A percentile compares a stretch with the other conserved stretches of the same genome.
phyloP scores from a whole-genome alignment of 2,329 filamentous ascomycete species.

The Pseudogymnoascus sp. region DNA sequence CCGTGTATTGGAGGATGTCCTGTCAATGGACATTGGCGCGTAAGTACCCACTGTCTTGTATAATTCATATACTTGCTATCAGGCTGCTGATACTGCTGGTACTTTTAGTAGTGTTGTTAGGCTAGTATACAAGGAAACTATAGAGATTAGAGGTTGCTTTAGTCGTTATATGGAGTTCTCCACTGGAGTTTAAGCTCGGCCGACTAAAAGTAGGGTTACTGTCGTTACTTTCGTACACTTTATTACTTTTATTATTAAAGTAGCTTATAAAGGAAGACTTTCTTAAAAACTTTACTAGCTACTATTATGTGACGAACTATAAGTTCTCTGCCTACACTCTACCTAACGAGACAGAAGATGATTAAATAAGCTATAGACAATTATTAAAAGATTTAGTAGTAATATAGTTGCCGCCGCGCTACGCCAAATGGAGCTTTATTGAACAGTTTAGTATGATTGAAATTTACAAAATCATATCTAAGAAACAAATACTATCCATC shows the following conservation, averaged over 20 bases:
- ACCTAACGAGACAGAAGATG: neutral
- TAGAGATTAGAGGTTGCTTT: neutral
- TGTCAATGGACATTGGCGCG: neutral
- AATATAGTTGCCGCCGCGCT: neutral
- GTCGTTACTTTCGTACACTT: neutral
- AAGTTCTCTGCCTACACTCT: neutral
- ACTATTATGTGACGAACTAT: too few species aligned
- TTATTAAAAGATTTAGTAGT: neutral
- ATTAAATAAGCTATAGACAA: neutral
- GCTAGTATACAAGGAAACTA: neutral
- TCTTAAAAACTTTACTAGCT: too few species aligned
- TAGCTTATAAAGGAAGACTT: too few species aligned
- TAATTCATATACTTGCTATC: neutral
- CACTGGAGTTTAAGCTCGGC: neutral
- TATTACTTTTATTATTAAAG: neutral
- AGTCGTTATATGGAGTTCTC: neutral
- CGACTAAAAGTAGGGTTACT: neutral
- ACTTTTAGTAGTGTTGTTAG: neutral
- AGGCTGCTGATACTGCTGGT: neutral
- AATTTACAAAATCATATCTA: neutral
- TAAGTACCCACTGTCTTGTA: neutral
- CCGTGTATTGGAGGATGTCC: neutral
- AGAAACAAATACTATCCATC: neutral
- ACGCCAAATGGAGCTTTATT: neutral
- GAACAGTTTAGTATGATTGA: neutral